Conservation (phyloP, 495 filamentous ascomycete genomes). For the Paragyromitra xinjiangensis region DNA sequence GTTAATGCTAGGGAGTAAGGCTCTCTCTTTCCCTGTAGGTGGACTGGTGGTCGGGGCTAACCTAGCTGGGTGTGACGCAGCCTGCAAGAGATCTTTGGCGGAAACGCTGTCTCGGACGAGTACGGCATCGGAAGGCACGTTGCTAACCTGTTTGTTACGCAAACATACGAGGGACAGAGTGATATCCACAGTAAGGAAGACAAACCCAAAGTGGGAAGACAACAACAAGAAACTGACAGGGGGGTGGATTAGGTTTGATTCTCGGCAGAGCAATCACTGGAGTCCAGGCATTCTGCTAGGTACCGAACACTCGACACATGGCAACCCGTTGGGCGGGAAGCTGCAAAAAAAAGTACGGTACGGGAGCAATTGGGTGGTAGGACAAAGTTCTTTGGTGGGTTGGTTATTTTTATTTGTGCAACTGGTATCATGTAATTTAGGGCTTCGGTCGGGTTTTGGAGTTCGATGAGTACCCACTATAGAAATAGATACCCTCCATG, state of each 20-base stretch:
- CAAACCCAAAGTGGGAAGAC: neutral
- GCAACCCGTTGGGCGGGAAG: neutral
- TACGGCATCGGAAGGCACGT: constrained; percentile 95
- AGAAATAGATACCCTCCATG: neutral
- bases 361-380: neutral
- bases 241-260: constrained; percentile 63
- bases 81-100: constrained; percentile 94
- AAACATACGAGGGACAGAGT: constrained; percentile 97
- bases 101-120: constrained; percentile 96
- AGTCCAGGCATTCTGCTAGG: constrained; percentile 65
- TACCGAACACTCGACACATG: neutral
- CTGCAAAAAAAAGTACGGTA: neutral
- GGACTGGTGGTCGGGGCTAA: constrained; percentile 39
- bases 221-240: neutral
- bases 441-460: constrained; percentile 6
- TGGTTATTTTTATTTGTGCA: neutral
- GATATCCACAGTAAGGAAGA: constrained; percentile 86
- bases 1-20: constrained; percentile 76
- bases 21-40: constrained; percentile 7
- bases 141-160: constrained; percentile 94
- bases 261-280: constrained; percentile 71
- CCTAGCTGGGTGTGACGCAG: constrained; percentile 57
- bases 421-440: neutral
- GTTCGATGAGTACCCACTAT: constrained; percentile 1
- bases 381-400: neutral